These are phyloP conservation scores for Leccinum subtestaceum DNA, from an alignment of 768 basidiomycete genomes.

Conservation along the genomic window DNA sequence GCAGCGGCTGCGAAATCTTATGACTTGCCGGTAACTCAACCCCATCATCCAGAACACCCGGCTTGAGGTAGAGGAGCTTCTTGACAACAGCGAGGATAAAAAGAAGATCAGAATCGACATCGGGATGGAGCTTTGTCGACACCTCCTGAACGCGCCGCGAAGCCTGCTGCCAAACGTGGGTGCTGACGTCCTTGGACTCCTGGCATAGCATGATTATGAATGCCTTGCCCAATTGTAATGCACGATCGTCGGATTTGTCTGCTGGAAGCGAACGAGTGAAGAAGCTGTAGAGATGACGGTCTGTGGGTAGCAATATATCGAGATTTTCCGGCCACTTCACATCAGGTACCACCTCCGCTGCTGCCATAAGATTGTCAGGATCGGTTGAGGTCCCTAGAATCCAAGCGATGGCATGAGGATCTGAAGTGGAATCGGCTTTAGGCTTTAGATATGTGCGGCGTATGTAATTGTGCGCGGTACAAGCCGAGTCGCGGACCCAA, in stretches of 20 bases:
- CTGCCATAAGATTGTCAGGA: slow-evolving; percentile 10
- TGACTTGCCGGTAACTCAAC: not conserved
- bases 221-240: slow-evolving; percentile 3
- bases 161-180: not conserved
- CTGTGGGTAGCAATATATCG: slow-evolving; percentile 5
- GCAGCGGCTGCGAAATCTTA: slow-evolving; percentile 1
- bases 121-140: not conserved
- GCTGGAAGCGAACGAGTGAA: slow-evolving; percentile 2
- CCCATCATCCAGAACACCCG: not conserved
- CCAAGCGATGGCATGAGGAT: slow-evolving; percentile 16
- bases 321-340: slow-evolving; percentile 14
- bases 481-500: not conserved
- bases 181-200: not conserved
- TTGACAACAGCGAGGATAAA: slow-evolving; percentile 1
- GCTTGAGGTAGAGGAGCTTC: slow-evolving; percentile 1
- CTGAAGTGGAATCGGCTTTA: not conserved
- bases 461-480: not conserved
- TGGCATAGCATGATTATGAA: slow-evolving; percentile 4
- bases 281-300: not conserved
- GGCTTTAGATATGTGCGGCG: slow-evolving; percentile 1
- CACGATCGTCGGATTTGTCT: not conserved
- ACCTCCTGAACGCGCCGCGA: not conserved
- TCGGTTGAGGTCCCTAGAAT: slow-evolving; percentile 20
- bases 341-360: slow-evolving; percentile 14
- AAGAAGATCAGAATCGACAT: slow-evolving; percentile 1